These are phyloP conservation scores for Allantophomopsis cytisporea DNA, from an alignment of 2,329 filamentous ascomycete genomes.

Conservation along the genomic window DNA sequence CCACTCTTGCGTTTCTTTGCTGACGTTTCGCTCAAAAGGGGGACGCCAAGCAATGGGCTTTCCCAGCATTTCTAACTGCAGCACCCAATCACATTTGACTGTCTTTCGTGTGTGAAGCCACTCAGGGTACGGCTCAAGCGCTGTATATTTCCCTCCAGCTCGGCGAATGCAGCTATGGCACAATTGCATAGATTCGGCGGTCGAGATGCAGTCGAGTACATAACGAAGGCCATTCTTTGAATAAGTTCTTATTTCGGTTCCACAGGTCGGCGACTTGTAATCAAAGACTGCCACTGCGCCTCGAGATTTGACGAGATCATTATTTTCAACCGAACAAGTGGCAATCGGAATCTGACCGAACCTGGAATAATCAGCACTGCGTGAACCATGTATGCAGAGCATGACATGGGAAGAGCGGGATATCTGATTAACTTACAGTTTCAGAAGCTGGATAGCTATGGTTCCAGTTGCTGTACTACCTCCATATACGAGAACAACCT, in stretches of 20 bases:
- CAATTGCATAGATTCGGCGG: constrained; percentile 17
- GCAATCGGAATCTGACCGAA: too few species aligned
- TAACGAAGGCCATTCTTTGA: constrained; percentile 27
- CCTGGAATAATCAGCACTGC: too few species aligned
- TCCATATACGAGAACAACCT: constrained; percentile 26
- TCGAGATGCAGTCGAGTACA: constrained; percentile 33
- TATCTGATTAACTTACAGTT: constrained; percentile 11
- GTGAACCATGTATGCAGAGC: too few species aligned
- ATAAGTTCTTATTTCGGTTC: constrained; percentile 28
- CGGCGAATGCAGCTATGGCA: constrained; percentile 24
- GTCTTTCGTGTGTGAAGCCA: constrained; percentile 7
- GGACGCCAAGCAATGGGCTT: too few species aligned
- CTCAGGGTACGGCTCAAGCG: constrained; percentile 20
- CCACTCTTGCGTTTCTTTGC: neutral
- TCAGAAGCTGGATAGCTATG: constrained; percentile 25
- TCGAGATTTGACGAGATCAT: constrained; percentile 27
- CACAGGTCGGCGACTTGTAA: constrained; percentile 29
- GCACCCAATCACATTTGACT: constrained; percentile 13
- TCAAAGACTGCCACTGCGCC: constrained; percentile 35
- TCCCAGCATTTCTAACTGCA: too few species aligned
- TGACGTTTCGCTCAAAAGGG: neutral
- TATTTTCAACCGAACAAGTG: constrained; percentile 32
- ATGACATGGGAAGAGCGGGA: too few species aligned
- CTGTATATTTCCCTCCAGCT: constrained; percentile 23
- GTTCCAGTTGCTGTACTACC: constrained; percentile 27